Evolutionary conservation across 1,284 basidiomycete species (phyloP).

Genomic region (Vanrija humicola): DNA sequence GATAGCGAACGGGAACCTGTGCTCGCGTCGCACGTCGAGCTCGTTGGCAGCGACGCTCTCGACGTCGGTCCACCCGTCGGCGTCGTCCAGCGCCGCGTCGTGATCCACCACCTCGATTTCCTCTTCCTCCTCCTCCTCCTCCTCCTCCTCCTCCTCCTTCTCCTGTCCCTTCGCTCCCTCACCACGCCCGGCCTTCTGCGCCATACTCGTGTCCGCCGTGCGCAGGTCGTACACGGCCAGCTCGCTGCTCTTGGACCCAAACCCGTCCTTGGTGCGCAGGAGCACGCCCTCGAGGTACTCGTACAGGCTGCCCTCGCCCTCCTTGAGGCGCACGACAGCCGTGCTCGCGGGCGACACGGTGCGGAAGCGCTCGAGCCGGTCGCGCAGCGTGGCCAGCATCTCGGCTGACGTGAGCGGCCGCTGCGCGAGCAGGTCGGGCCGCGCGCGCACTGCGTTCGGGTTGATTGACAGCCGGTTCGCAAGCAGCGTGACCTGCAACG

Average conservation of each 20-base stretch:
- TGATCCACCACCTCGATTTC: constrained; percentile 13
- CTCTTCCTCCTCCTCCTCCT: constrained; percentile 5
- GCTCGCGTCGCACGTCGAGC: constrained; percentile 31
- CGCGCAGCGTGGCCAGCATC: constrained; percentile 36
- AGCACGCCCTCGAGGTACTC: constrained; percentile 48
- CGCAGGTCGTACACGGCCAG: constrained; percentile 30
- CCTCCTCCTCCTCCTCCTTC: constrained; percentile 4
- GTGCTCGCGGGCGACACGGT: constrained; percentile 28
- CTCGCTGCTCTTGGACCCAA: constrained; percentile 7
- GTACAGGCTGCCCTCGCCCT: constrained; percentile 42
- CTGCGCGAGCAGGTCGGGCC: constrained; percentile 17
- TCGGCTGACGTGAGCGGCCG: constrained; percentile 48
- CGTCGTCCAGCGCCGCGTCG: constrained; percentile 1
- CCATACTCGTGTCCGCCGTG: constrained; percentile 9
- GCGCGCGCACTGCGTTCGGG: constrained; percentile 43
- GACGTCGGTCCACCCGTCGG: constrained; percentile 11
- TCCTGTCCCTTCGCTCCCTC: constrained; percentile 21
- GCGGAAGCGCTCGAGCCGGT: constrained; percentile 38
- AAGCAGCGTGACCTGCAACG: constrained; percentile 74
- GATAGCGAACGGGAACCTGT: constrained; percentile 36
- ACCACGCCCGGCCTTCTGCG: constrained; percentile 16
- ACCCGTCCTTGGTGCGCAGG: constrained; percentile 13
- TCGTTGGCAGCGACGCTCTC: constrained; percentile 35
- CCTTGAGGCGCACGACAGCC: constrained; percentile 26
- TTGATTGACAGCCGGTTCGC: constrained; percentile 68